A percentile compares a stretch with the other conserved stretches of the same genome.
Evolutionary conservation across 306 rosid genomes (phyloP).

Genomic region (Vigna radiata): DNA sequence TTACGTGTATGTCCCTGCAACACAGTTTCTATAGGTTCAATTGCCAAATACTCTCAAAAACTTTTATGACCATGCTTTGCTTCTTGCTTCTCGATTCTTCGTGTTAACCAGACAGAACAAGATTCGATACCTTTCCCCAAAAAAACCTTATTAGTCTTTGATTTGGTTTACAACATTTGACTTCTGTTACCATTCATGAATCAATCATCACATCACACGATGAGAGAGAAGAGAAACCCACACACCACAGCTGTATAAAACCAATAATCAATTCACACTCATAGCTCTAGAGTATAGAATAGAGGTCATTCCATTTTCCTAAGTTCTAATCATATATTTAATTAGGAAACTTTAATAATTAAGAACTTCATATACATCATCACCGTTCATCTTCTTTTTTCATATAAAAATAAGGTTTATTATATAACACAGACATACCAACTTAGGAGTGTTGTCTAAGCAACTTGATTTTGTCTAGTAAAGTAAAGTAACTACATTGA

Average conservation of each 20-base stretch:
- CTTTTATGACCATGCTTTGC: too few species aligned
- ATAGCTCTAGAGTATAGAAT: too few species aligned
- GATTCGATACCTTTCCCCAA: conserved; percentile 1
- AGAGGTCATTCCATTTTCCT: not conserved
- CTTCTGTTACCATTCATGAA: not conserved
- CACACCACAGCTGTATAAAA: too few species aligned
- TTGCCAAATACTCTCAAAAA: too few species aligned
- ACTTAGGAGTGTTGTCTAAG: not conserved
- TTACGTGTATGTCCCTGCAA: not conserved
- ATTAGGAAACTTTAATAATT: not conserved
- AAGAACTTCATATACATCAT: not conserved
- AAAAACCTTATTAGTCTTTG: not conserved
- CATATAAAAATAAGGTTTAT: not conserved
- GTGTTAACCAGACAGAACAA: not conserved
- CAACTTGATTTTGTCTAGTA: not conserved
- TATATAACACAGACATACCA: not conserved
- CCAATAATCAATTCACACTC: too few species aligned
- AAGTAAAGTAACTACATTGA: not conserved
- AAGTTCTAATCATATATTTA: not conserved
- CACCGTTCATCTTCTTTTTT: not conserved
- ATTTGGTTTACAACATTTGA: not conserved
- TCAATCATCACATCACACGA: not conserved
- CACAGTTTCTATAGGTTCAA: not conserved
- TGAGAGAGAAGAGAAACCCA: not conserved
- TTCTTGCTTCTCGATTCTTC: too few species aligned